Base-by-base conservation (phyloP, 2,329 filamentous ascomycete species). In the Phaeophleospora eucalypticola region DNA sequence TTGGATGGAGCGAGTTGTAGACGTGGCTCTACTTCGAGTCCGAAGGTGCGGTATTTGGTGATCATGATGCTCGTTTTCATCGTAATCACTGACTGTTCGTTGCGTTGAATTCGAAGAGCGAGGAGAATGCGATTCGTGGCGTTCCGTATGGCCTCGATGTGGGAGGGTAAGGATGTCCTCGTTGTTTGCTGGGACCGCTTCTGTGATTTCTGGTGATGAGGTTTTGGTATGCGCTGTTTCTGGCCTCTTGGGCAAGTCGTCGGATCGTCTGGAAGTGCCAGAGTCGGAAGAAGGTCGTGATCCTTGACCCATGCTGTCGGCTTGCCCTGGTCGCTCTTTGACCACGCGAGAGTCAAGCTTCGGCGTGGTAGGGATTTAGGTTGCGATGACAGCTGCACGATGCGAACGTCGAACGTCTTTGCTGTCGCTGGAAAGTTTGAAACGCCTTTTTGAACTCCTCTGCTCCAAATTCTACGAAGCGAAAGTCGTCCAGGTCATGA, bases 41-140 rank as follows among this genome's bases (percentile, higher is more conserved):
- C 58, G 50, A 18, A 58, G 58, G 3, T 58, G 50, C 12, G 57
- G 51, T 3, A 62, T 45, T 51, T 63, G 61, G 29, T 59, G 58
- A 33, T 64, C 12, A 29, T 29, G 24, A 29, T 29, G 6, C 6
- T 29, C 12, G 24, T 29, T 12, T 6, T 29, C 21, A 15, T 61
- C 59, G 38, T 52, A 46, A 4, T 61, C 59, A 34, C 53, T 51
- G 1, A 51, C 21, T n/a, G 61, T 63, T 10, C 48, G 45, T 42
- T 58, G 51, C 2, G 58, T 57, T 18, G 58, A 52, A 8, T 48
- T 24, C 2, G 59, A 59, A 2, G 51, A 50, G 18, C 41, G 39
- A 12, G 45, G 29, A 14, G 45, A 49, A 14, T 29, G 24, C 24
- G 12, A 6, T 12, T 29, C 24, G 45, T 34, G 0, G 15, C 9